Evolutionary conservation across 2,329 filamentous ascomycete species (phyloP).

Genomic region (Cytospora mali): DNA sequence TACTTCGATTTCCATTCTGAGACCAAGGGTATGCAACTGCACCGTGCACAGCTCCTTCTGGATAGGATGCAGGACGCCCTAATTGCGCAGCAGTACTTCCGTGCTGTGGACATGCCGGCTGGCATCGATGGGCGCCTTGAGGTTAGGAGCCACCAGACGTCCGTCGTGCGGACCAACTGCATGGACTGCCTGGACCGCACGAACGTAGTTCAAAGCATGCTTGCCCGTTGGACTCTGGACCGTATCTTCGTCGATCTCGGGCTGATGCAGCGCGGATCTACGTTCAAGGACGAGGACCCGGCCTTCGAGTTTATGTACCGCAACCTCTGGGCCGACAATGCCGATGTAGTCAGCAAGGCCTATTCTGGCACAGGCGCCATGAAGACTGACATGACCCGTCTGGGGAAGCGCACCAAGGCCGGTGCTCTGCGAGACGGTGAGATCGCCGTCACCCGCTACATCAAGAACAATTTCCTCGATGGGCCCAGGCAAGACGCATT

Average conservation of each 20-base stretch:
- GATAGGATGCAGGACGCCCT: conserved; percentile 79
- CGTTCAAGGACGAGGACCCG: conserved; percentile 73
- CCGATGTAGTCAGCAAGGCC: conserved; percentile 87
- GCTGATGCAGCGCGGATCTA: conserved; percentile 73
- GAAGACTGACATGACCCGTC: conserved; percentile 98
- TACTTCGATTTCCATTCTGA: conserved; percentile 99
- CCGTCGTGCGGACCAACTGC: conserved; percentile 95
- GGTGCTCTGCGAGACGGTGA: conserved; percentile 85
- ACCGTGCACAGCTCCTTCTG: conserved; percentile 84
- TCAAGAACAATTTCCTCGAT: conserved; percentile 92
- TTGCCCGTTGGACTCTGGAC: conserved; percentile 85
- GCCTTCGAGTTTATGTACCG: conserved; percentile 91
- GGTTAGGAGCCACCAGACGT: conserved; percentile 77
- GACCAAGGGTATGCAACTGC: conserved; percentile 92
- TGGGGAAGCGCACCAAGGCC: conserved; percentile 81
- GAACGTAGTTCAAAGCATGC: conserved; percentile 97
- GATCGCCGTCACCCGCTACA: conserved; percentile 87
- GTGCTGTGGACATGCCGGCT: conserved; percentile 82
- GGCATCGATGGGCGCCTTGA: conserved; percentile 73
- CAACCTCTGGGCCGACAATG: conserved; percentile 98
- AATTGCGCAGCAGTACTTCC: conserved; percentile 84
- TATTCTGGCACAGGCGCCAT: conserved; percentile 96
- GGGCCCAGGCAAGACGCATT: conserved; percentile 94
- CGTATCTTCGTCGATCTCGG: conserved; percentile 86
- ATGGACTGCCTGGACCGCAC: conserved; percentile 99